phyloP scores from a whole-genome alignment of 2,329 filamentous ascomycete genomes.

The Trichophyton mentagrophytes region DNA sequence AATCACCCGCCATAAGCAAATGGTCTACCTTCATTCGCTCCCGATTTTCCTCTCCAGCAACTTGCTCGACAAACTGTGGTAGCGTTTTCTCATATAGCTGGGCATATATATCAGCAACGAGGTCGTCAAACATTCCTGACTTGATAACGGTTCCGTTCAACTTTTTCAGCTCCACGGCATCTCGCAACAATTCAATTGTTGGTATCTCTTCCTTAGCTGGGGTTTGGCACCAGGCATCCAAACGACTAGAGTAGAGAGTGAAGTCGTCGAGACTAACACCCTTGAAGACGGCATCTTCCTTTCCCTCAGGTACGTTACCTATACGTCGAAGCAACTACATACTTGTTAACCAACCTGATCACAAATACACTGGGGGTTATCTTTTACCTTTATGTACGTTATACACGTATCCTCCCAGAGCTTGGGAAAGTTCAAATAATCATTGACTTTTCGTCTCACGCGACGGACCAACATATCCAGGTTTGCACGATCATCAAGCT shows the following conservation, averaged over 20 bases:
- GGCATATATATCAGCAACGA: slow-evolving; percentile 85
- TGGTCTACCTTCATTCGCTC: slow-evolving; percentile 38
- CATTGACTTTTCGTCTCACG: slow-evolving; percentile 67
- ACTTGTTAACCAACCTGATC: slow-evolving; percentile 14
- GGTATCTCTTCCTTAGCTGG: slow-evolving; percentile 31
- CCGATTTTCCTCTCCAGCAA: slow-evolving; percentile 34
- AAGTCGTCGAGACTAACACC: slow-evolving; percentile 54
- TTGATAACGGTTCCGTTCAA: slow-evolving; percentile 85
- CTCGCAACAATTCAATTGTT: slow-evolving; percentile 50
- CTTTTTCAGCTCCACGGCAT: slow-evolving; percentile 57
- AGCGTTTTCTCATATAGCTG: slow-evolving; percentile 34
- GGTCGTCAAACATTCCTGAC: slow-evolving; percentile 70
- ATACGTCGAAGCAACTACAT: slow-evolving; percentile 43
- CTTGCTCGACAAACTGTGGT: slow-evolving; percentile 28
- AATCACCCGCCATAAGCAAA: slow-evolving; percentile 31
- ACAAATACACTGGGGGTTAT: slow-evolving; percentile 1
- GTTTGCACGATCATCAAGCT: slow-evolving; percentile 60
- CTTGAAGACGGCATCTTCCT: slow-evolving; percentile 39
- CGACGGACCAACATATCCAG: slow-evolving; percentile 67
- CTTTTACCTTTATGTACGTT: slow-evolving; percentile 41
- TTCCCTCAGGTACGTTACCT: slow-evolving; percentile 45
- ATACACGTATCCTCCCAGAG: slow-evolving; percentile 51
- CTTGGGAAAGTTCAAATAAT: slow-evolving; percentile 52
- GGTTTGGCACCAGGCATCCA: slow-evolving; percentile 47
- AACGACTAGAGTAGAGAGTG: slow-evolving; percentile 42